phyloP scores from a whole-genome alignment of 2,329 filamentous ascomycete species.

The Trichoderma harzianum region DNA sequence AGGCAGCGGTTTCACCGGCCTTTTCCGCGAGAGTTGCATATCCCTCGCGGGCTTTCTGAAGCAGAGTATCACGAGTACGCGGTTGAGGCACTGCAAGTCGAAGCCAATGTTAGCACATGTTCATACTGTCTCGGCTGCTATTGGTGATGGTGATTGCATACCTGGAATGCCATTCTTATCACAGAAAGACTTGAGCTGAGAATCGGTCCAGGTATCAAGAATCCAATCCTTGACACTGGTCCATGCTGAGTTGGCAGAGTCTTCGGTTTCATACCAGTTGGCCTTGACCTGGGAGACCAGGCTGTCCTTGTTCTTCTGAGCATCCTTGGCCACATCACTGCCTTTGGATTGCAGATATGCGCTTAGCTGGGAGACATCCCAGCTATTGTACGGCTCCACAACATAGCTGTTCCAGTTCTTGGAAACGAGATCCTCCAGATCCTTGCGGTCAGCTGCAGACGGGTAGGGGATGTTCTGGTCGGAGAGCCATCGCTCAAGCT shows the following conservation, averaged over 20 bases:
- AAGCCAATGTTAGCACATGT: not conserved
- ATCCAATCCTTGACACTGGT: slow-evolving; percentile 81
- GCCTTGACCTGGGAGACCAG: slow-evolving; percentile 67
- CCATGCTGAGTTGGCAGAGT: slow-evolving; percentile 71
- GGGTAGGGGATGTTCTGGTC: slow-evolving; percentile 91
- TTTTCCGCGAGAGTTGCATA: slow-evolving; percentile 77
- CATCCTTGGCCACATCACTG: slow-evolving; percentile 62
- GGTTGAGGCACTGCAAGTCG: slow-evolving; percentile 68
- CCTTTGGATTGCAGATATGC: slow-evolving; percentile 70
- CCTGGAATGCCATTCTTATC: slow-evolving; percentile 81
- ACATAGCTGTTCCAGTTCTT: slow-evolving; percentile 83
- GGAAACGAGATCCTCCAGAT: slow-evolving; percentile 87
- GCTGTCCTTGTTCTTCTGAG: slow-evolving; percentile 65
- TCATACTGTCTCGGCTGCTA: not conserved
- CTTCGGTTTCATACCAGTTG: slow-evolving; percentile 75
- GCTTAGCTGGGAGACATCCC: slow-evolving; percentile 67
- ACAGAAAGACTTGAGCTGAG: slow-evolving; percentile 87
- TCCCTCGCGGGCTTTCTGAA: slow-evolving; percentile 73
- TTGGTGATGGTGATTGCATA: slow-evolving; percentile 27
- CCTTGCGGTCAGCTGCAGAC: slow-evolving; percentile 85
- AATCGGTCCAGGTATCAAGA: slow-evolving; percentile 92
- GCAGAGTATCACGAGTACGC: slow-evolving; percentile 75
- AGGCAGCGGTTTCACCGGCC: slow-evolving; percentile 71
- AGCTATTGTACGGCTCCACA: slow-evolving; percentile 69
- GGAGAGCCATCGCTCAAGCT: slow-evolving; percentile 93